Conservation (phyloP, 805 yeast genomes). For the Lipomyces yamadae region DNA sequence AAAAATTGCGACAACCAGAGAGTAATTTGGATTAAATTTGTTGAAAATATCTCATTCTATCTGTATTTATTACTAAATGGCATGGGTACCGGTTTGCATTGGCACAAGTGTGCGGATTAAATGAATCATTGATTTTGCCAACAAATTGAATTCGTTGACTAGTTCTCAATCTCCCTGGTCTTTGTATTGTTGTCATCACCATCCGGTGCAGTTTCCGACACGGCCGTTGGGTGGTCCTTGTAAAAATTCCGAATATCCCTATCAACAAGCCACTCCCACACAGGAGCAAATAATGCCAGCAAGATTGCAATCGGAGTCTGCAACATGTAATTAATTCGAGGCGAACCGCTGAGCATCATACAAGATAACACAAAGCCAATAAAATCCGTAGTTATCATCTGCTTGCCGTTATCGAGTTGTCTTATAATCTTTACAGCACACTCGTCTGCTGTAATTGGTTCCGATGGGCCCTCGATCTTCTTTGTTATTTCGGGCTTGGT, state of each 20-base stretch:
- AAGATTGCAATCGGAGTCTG: conserved; percentile 57
- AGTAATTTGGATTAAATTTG: not conserved
- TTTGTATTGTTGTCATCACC: not conserved
- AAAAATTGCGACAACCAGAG: conserved; percentile 4
- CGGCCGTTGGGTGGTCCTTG: not conserved
- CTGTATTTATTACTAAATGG: not conserved
- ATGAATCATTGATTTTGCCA: not conserved
- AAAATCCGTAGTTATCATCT: conserved; percentile 77
- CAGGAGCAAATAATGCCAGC: conserved; percentile 62
- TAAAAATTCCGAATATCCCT: conserved; percentile 24
- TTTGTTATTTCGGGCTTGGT: conserved; percentile 87
- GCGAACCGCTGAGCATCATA: conserved; percentile 69
- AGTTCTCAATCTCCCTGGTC: not conserved
- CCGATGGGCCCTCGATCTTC: conserved; percentile 82
- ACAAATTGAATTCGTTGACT: not conserved
- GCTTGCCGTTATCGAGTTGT: conserved; percentile 65
- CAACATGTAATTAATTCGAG: conserved; percentile 62
- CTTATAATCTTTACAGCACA: conserved; percentile 67
- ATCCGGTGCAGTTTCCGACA: not conserved
- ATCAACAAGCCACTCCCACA: conserved; percentile 42
- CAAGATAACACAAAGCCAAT: conserved; percentile 81
- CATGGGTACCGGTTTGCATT: not conserved
- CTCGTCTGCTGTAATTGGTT: conserved; percentile 65
- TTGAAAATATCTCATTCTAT: not conserved
- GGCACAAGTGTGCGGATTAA: not conserved